Percentiles rank a stretch among this genome's conserved stretches.
Conservation (phyloP, 2,329 filamentous ascomycete genomes). For the Aspergillus sergii region DNA sequence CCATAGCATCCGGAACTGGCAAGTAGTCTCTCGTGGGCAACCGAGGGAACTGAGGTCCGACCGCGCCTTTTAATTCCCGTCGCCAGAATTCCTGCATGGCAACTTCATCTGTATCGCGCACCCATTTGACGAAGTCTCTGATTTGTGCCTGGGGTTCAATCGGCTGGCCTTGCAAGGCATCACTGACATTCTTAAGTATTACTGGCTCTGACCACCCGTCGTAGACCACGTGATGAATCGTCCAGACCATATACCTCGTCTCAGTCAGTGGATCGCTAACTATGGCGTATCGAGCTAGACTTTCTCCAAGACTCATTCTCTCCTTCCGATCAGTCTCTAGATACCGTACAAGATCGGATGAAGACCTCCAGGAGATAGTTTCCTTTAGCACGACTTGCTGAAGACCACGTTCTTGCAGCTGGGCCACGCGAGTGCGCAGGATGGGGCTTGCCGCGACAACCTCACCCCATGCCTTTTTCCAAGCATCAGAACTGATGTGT, state of each 20-base stretch:
- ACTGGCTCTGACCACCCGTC: conserved; percentile 51
- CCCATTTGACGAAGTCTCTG: conserved; percentile 53
- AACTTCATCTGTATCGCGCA: conserved; percentile 45
- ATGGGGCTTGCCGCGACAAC: conserved; percentile 46
- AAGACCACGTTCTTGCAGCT: conserved; percentile 36
- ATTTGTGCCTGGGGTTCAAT: conserved; percentile 35
- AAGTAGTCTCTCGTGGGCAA: conserved; percentile 52
- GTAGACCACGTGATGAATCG: conserved; percentile 55
- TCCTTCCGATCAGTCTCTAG: conserved; percentile 29
- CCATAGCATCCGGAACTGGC: conserved; percentile 45
- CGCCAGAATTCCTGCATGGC: conserved; percentile 53
- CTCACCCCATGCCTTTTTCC: conserved; percentile 49
- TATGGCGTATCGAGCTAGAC: conserved; percentile 41
- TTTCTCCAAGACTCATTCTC: conserved; percentile 37
- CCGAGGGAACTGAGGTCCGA: conserved; percentile 53
- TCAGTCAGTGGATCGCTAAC: conserved; percentile 26
- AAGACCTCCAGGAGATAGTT: conserved; percentile 33
- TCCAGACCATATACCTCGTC: conserved; percentile 49
- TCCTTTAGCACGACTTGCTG: conserved; percentile 42
- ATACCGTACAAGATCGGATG: conserved; percentile 27
- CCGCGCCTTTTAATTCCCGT: conserved; percentile 47
- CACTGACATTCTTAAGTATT: conserved; percentile 37
- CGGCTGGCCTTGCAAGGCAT: conserved; percentile 25
- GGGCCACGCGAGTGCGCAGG: conserved; percentile 49
- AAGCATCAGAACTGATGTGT: conserved; percentile 38